Evolutionary conservation across 306 rosid genomes (phyloP), one percentile per base, ranked within the genome.

Genomic region (Abrus precatorius): DNA sequence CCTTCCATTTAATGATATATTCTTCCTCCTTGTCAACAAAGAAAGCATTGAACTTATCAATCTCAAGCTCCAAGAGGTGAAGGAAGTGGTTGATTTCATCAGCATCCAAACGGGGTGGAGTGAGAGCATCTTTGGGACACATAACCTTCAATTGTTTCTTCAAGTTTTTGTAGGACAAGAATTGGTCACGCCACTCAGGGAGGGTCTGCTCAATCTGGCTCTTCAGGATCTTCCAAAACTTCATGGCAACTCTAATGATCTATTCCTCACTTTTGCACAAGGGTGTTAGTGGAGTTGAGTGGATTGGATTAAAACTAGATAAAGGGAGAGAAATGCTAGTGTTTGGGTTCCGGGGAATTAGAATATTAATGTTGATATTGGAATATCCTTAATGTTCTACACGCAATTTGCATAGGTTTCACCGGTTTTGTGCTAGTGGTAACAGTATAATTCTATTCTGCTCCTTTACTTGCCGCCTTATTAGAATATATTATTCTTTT

Each of bases 111-210:
- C 77, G 79, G 14, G 66, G 60, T 2, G 82, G 88, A 14, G 83
- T 66, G 1, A 71, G 85, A 2, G 40, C 86, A 27, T 83, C 82
- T 69, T 82, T 82, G 4, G 90, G 94, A 52, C 89, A 87, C 32
- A 91, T 90, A 33, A 89, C 81, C 43, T 91, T 95, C 75, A 95
- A 54, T 70, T 89, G 97, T 74, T 91, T 89, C 87, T 95, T 95
- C 79, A 95, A 78, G 76, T 86, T 85, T 79, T 95, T 93, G 85
- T 95, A 95, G 28, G 94, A 89, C 62, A 95, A 62, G 74, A 91
- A 92, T 82, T 86, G 82, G 85, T 95, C 97, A n/a, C 84, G 88
- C 97, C 99, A 95, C 34, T 90, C 95, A 1, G 99, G 97, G 29
- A 90, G 63, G 44, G 97, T 92, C 65, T 88, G 92, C 63, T 89